These are phyloP conservation scores for Aspergillus niger DNA, from an alignment of 2,329 filamentous ascomycete species.

Conservation along the genomic window DNA sequence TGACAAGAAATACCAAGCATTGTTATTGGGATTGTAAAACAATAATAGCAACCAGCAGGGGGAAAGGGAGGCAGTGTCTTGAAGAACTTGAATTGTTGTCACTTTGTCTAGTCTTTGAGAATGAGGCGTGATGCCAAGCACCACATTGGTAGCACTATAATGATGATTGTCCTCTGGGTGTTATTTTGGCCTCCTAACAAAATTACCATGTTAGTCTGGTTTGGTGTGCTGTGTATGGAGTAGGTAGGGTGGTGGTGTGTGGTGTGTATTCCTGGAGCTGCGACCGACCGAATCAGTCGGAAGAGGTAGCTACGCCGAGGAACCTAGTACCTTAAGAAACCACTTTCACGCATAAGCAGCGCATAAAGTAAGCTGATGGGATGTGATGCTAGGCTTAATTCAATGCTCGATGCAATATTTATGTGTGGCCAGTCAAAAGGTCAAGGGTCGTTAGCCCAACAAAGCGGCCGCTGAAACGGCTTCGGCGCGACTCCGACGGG, in stretches of 20 bases:
- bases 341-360: slow-evolving; percentile 1
- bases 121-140: slow-evolving; percentile 2
- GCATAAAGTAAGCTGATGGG: neutral
- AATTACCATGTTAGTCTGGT: too few species aligned
- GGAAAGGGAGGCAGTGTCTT: neutral
- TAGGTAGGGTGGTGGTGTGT: neutral
- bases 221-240: too few species aligned
- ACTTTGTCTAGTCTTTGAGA: neutral
- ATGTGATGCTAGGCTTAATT: neutral
- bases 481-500: slow-evolving; percentile 10
- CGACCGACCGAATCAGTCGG: neutral
- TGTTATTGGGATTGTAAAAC: slow-evolving; percentile 9
- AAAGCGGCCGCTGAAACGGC: slow-evolving; percentile 10
- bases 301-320: neutral
- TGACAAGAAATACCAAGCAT: slow-evolving; percentile 17
- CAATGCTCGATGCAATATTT: neutral
- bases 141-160: neutral
- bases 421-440: neutral
- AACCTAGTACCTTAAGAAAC: neutral
- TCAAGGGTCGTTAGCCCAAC: neutral
- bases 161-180: neutral
- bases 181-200: neutral
- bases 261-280: neutral
- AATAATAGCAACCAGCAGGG: slow-evolving; percentile 1
- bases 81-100: neutral